A percentile compares a stretch with the other conserved stretches of the same genome.
Conservation (phyloP, 306 rosid species). For the Styphnolobium japonicum region DNA sequence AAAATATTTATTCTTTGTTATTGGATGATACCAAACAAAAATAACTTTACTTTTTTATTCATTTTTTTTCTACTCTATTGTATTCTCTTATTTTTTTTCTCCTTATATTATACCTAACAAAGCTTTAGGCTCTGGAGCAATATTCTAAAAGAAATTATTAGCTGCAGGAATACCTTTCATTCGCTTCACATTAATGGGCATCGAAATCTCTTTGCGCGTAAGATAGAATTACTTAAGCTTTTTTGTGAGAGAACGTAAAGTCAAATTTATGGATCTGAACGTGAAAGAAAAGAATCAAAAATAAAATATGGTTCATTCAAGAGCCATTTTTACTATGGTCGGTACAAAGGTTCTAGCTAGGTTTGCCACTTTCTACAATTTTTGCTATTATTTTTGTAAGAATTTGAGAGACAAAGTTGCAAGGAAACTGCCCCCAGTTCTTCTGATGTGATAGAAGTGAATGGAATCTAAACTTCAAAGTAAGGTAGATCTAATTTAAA, state of each 20-base stretch:
- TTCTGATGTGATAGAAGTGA: conserved; percentile 18
- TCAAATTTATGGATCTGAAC: no score
- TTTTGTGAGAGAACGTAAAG: no score
- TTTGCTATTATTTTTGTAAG: neutral
- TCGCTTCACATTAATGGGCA: neutral
- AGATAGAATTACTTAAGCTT: neutral
- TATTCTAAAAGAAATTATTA: no score
- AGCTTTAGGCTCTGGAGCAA: no score
- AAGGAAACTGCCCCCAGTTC: neutral
- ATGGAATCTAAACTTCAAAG: conserved; percentile 30
- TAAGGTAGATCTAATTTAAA: neutral
- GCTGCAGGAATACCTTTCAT: no score
- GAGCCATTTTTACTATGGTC: neutral
- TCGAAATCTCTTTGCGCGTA: neutral
- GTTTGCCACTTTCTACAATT: neutral
- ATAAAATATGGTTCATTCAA: neutral
- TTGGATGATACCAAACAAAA: no score
- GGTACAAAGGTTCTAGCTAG: conserved; percentile 1
- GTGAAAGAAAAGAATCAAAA: neutral
- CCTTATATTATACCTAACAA: no score
- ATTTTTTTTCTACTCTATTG: no score
- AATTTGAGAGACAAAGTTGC: neutral
- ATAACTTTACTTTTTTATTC: no score
- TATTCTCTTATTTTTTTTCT: no score
- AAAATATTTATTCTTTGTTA: no score